phyloP scores from a whole-genome alignment of 495 filamentous ascomycete genomes.

The Penicillium silybi region DNA sequence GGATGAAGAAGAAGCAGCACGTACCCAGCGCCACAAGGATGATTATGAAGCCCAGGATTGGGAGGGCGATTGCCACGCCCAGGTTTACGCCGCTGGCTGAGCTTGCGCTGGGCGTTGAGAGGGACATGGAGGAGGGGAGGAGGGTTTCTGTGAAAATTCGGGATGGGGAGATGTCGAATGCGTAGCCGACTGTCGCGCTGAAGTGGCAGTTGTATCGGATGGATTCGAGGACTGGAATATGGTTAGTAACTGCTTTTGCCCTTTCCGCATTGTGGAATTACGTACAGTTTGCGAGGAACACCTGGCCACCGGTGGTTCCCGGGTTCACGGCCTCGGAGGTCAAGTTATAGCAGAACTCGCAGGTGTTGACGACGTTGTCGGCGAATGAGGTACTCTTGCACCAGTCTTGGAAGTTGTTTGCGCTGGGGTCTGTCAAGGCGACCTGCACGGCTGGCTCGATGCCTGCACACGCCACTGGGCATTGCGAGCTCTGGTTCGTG shows the following conservation, averaged over 20 bases:
- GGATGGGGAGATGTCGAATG: conserved; percentile 42
- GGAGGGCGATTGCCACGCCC: conserved; percentile 44
- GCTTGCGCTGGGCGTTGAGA: conserved; percentile 19
- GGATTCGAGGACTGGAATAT: conserved; percentile 42
- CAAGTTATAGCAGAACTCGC: conserved; percentile 45
- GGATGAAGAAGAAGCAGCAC: conserved; percentile 41
- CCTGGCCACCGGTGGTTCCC: conserved; percentile 16
- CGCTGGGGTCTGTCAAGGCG: conserved; percentile 26
- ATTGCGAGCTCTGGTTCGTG: conserved; percentile 38
- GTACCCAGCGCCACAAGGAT: conserved; percentile 16
- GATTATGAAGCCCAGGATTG: conserved; percentile 41
- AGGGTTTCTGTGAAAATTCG: conserved; percentile 41
- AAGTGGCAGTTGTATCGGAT: conserved; percentile 49
- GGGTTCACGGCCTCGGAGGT: conserved; percentile 17
- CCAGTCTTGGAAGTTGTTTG: conserved; percentile 30
- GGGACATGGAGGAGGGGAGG: conserved; percentile 35
- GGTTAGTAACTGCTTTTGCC: background rate
- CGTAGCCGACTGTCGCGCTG: conserved; percentile 23
- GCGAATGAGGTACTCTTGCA: conserved; percentile 34
- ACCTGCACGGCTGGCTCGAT: conserved; percentile 34
- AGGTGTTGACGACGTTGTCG: conserved; percentile 39
- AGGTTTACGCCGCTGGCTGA: conserved; percentile 28
- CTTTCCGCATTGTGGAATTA: conserved; percentile 2
- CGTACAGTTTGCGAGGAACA: conserved; percentile 51
- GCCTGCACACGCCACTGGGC: conserved; percentile 37